phyloP scores from a whole-genome alignment of 129 eudicot genomes.

The Flaveria ramosissima region DNA sequence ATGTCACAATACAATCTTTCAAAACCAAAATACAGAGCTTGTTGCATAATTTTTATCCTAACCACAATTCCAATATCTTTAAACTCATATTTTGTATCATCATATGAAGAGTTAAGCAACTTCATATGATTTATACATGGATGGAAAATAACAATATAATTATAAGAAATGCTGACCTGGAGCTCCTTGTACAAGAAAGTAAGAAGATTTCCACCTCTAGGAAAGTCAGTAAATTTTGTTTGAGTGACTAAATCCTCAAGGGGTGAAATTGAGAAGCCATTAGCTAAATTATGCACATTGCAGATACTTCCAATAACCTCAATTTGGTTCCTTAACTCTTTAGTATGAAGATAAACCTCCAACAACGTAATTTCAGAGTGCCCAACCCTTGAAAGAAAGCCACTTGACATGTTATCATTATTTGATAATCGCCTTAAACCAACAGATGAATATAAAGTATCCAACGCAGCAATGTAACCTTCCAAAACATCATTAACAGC shows the following conservation, averaged over 20 bases:
- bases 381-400: constrained; percentile 65
- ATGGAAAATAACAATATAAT: not conserved
- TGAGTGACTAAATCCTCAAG: constrained; percentile 47
- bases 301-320: constrained; percentile 87
- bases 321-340: constrained; percentile 70
- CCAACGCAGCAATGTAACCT: constrained; percentile 72
- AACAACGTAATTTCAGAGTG: constrained; percentile 74
- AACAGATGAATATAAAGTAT: constrained; percentile 74
- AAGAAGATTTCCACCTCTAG: constrained; percentile 85
- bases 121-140: not conserved
- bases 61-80: constrained; percentile 19
- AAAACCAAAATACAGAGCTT: not conserved
- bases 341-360: constrained; percentile 83
- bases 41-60: constrained; percentile 10
- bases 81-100: constrained; percentile 6
- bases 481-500: constrained; percentile 76
- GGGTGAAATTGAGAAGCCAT: constrained; percentile 46
- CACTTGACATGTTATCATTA: constrained; percentile 34
- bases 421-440: constrained; percentile 55
- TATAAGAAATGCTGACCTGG: constrained; percentile 52
- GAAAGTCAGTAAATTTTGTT: constrained; percentile 61
- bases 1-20: not conserved
- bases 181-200: constrained; percentile 76
- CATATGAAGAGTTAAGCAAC: not conserved
- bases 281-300: constrained; percentile 51